These are phyloP conservation scores for Cytospora chrysosperma DNA, from an alignment of 2,329 filamentous ascomycete genomes.

Conservation along the genomic window DNA sequence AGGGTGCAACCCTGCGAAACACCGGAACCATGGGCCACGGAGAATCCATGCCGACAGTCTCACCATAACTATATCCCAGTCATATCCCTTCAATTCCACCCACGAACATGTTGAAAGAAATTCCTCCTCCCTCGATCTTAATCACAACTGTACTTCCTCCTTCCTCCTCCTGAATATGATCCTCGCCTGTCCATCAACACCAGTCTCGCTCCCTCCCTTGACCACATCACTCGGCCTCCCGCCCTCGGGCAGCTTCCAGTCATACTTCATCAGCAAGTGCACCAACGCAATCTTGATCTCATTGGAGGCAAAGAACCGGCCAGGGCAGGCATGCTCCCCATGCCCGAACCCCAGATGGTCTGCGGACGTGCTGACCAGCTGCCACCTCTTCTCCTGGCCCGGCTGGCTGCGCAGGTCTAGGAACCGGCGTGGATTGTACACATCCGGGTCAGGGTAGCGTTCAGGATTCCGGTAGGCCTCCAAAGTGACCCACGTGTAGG, in stretches of 20 bases:
- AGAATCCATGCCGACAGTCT: not conserved
- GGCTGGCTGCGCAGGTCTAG: conserved; percentile 29
- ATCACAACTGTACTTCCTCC: conserved; percentile 4
- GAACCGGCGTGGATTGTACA: conserved; percentile 33
- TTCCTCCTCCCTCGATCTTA: too few relatives aligned
- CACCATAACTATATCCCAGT: not conserved
- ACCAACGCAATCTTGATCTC: conserved; percentile 32
- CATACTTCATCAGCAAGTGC: conserved; percentile 20
- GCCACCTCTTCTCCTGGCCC: conserved; percentile 20
- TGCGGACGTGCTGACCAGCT: conserved; percentile 10
- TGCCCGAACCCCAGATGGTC: conserved; percentile 32
- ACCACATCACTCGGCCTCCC: conserved; percentile 4
- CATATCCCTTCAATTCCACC: not conserved
- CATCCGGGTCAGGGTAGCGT: conserved; percentile 29
- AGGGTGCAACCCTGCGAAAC: not conserved
- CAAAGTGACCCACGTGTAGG: conserved; percentile 24
- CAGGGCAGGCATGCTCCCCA: conserved; percentile 36
- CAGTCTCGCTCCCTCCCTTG: conserved; percentile 1
- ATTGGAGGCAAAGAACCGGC: conserved; percentile 36
- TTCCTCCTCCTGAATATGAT: conserved; percentile 7
- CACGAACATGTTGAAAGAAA: too few relatives aligned
- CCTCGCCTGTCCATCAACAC: conserved; percentile 3
- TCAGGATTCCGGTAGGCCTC: conserved; percentile 25
- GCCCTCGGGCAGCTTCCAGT: conserved; percentile 23
- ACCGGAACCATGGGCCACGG: not conserved